Evolutionary conservation across 306 rosid species (phyloP).

Genomic region (Calophaca sinica): DNA sequence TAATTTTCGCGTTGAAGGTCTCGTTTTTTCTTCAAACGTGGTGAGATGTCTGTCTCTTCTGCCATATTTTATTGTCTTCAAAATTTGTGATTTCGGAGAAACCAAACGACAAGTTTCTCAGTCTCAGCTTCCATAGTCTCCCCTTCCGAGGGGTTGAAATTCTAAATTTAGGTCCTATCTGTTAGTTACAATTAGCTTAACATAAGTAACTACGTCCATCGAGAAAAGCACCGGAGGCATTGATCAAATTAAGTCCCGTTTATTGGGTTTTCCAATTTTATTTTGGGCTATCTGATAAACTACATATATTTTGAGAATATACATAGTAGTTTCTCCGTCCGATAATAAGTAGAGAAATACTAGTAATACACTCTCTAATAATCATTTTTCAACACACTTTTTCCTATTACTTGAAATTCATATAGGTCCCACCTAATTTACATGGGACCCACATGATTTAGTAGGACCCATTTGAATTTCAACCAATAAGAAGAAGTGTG

Average conservation of each 20-base stretch:
- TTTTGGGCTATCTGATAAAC: background rate
- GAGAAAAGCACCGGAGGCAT: background rate
- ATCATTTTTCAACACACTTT: too few species aligned
- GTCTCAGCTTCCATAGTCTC: constrained; percentile 48
- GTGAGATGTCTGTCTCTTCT: constrained; percentile 86
- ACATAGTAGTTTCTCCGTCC: too few species aligned
- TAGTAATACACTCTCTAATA: too few species aligned
- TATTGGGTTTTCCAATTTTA: background rate
- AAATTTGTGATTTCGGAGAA: constrained; percentile 49
- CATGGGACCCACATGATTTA: too few species aligned
- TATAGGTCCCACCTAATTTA: too few species aligned
- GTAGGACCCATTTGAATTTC: too few species aligned
- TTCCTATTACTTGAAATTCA: too few species aligned
- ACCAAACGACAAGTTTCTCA: constrained; percentile 50
- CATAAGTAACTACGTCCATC: too few species aligned
- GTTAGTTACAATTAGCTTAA: background rate
- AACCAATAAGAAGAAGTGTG: too few species aligned
- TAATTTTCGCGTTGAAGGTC: constrained; percentile 64
- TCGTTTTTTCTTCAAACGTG: constrained; percentile 69
- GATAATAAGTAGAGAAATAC: too few species aligned
- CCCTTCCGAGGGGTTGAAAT: constrained; percentile 48
- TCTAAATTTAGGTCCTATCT: constrained; percentile 2
- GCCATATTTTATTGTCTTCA: constrained; percentile 52
- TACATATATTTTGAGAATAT: background rate
- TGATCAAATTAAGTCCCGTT: background rate